These are phyloP conservation scores for Talaromyces stipitatus DNA, from an alignment of 495 filamentous ascomycete genomes.

Conservation along the genomic window DNA sequence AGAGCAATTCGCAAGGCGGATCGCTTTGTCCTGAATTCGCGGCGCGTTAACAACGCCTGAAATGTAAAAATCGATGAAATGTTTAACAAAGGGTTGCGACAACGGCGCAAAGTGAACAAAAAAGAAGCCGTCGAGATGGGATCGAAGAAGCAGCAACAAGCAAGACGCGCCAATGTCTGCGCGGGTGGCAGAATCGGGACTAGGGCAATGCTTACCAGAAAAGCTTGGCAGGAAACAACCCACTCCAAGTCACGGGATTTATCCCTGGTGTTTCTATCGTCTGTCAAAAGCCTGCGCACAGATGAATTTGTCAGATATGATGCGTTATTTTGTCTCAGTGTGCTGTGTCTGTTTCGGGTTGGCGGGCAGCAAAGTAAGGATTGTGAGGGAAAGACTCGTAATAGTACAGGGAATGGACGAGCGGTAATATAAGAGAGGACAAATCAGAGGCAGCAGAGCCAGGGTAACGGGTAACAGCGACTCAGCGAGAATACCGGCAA, in stretches of 20 bases:
- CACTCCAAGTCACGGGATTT: not conserved
- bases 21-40: not conserved
- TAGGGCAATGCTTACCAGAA: slow-evolving; percentile 1
- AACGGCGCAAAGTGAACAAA: not conserved
- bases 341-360: not conserved
- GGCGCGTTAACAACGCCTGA: not conserved
- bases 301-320: not conserved
- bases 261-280: not conserved
- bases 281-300: not conserved
- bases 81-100: not conserved
- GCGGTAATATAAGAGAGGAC: not conserved
- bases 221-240: slow-evolving; percentile 2
- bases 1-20: not conserved
- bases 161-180: not conserved
- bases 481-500: not conserved
- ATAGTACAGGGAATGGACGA: not conserved
- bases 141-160: not conserved
- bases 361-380: not conserved
- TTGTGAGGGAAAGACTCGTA: not conserved
- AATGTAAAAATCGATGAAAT: not conserved
- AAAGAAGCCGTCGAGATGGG: not conserved
- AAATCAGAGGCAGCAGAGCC: not conserved
- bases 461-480: not conserved
- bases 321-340: not conserved
- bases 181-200: slow-evolving; percentile 1